Percentiles rank a stretch among this genome's conserved stretches.
These are phyloP conservation scores for Penicillium vulpinum DNA, from an alignment of 2,329 filamentous ascomycete species.

Conservation along the genomic window DNA sequence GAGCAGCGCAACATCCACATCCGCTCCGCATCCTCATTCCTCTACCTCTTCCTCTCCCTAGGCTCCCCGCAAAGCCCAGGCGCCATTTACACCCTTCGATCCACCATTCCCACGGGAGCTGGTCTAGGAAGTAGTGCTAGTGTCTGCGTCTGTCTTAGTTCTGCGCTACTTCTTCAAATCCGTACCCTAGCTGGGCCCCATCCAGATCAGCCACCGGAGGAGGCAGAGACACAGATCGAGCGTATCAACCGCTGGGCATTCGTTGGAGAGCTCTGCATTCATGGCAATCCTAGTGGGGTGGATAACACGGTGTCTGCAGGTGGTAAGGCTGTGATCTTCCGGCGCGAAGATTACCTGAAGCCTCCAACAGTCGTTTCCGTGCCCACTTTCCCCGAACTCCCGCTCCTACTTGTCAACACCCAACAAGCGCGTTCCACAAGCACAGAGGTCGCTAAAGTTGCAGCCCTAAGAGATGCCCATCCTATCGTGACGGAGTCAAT, in stretches of 20 bases:
- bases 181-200: slow-evolving; percentile 87
- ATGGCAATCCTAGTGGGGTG: slow-evolving; percentile 93
- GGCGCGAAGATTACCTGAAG: slow-evolving; percentile 72
- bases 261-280: slow-evolving; percentile 94
- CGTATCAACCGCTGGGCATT: slow-evolving; percentile 98
- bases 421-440: slow-evolving; percentile 82
- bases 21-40: slow-evolving; percentile 77
- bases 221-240: slow-evolving; percentile 87
- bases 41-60: slow-evolving; percentile 89
- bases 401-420: slow-evolving; percentile 86
- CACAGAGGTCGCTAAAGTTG: slow-evolving; percentile 84
- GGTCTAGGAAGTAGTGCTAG: slow-evolving; percentile 93
- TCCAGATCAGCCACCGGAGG: slow-evolving; percentile 81
- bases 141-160: slow-evolving; percentile 82
- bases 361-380: slow-evolving; percentile 75
- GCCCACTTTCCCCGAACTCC: slow-evolving; percentile 87
- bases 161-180: slow-evolving; percentile 82
- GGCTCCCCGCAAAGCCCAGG: slow-evolving; percentile 76
- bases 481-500: slow-evolving; percentile 77
- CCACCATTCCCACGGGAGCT: slow-evolving; percentile 88
- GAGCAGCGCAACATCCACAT: slow-evolving; percentile 81
- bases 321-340: slow-evolving; percentile 91
- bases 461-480: slow-evolving; percentile 66
- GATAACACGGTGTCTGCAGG: slow-evolving; percentile 95
- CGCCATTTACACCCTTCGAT: slow-evolving; percentile 86